Percentiles rank a stretch among this genome's conserved stretches.
These are phyloP conservation scores for Botrytis hyacinthi DNA, from an alignment of 2,329 filamentous ascomycete species.

Conservation along the genomic window DNA sequence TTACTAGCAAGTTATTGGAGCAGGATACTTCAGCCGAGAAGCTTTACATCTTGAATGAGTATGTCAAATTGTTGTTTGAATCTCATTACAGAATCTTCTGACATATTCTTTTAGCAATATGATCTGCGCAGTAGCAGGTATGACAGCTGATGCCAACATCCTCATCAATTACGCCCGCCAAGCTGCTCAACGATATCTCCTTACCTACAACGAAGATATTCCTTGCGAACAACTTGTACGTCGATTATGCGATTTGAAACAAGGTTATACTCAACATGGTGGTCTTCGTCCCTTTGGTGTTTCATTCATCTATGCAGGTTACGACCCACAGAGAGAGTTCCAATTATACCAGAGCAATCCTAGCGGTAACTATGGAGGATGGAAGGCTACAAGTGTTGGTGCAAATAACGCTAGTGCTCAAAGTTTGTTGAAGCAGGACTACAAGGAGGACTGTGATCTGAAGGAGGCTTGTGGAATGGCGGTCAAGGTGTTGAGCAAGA, in stretches of 20 bases:
- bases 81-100: conserved; percentile 18
- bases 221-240: conserved; percentile 98
- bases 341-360: conserved; percentile 99
- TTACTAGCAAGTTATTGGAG: conserved; percentile 97
- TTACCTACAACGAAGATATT: conserved; percentile 99
- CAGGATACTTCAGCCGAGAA: conserved; percentile 99
- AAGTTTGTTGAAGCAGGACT: conserved; percentile 97
- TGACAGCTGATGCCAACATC: conserved; percentile 99
- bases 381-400: conserved; percentile 97
- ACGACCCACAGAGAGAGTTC: conserved; percentile 93
- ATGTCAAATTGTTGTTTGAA: conserved; percentile 40
- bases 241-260: conserved; percentile 94
- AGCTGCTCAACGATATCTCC: conserved; percentile 93
- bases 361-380: conserved; percentile 96
- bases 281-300: conserved; percentile 97
- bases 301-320: conserved; percentile 98
- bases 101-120: conserved; percentile 71
- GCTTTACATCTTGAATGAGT: conserved; percentile 99
- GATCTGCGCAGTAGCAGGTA: conserved; percentile 98
- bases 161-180: conserved; percentile 99
- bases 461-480: conserved; percentile 97
- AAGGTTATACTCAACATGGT: conserved; percentile 98
- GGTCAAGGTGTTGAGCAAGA: conserved; percentile 99
- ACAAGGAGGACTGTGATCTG: conserved; percentile 95
- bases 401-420: conserved; percentile 98